These are phyloP conservation scores for Coniferiporia sulphurascens DNA, from an alignment of 1,284 basidiomycete species.

Conservation along the genomic window DNA sequence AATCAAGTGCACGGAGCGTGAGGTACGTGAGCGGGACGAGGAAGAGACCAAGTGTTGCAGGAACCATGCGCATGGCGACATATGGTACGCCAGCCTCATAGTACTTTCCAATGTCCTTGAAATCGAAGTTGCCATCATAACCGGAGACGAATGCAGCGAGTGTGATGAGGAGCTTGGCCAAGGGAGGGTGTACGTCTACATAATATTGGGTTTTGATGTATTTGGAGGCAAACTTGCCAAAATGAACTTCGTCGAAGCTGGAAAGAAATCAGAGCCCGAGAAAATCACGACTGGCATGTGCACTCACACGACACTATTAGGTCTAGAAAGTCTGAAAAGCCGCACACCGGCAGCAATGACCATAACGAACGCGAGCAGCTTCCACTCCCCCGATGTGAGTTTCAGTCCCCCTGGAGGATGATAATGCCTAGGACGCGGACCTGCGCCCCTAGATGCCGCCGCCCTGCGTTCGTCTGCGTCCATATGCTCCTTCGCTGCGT, in stretches of 20 bases:
- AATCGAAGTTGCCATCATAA: slow-evolving; percentile 94
- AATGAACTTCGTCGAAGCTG: slow-evolving; percentile 96
- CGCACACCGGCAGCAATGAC: slow-evolving; percentile 70
- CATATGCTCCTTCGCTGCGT: slow-evolving; percentile 53
- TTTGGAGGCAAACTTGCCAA: slow-evolving; percentile 90
- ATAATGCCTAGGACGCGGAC: slow-evolving; percentile 44
- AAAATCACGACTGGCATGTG: neutral
- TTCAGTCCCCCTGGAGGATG: slow-evolving; percentile 61
- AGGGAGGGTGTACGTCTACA: slow-evolving; percentile 96
- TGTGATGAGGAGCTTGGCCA: slow-evolving; percentile 94
- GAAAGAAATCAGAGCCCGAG: neutral
- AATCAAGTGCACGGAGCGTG: slow-evolving; percentile 88
- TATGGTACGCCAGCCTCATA: slow-evolving; percentile 85
- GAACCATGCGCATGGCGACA: slow-evolving; percentile 92
- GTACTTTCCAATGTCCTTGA: slow-evolving; percentile 94
- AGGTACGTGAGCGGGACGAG: slow-evolving; percentile 91
- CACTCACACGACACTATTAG: slow-evolving; percentile 85
- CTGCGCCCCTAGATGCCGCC: slow-evolving; percentile 60
- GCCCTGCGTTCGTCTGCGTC: slow-evolving; percentile 70
- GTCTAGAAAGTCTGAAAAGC: slow-evolving; percentile 74
- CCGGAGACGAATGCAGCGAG: slow-evolving; percentile 84
- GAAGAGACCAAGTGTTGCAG: slow-evolving; percentile 84
- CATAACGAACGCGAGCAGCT: slow-evolving; percentile 58
- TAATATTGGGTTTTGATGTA: slow-evolving; percentile 90
- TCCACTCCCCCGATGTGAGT: slow-evolving; percentile 67